Conservation (phyloP, 495 filamentous ascomycete species). For the Aspergillus biplanus region DNA sequence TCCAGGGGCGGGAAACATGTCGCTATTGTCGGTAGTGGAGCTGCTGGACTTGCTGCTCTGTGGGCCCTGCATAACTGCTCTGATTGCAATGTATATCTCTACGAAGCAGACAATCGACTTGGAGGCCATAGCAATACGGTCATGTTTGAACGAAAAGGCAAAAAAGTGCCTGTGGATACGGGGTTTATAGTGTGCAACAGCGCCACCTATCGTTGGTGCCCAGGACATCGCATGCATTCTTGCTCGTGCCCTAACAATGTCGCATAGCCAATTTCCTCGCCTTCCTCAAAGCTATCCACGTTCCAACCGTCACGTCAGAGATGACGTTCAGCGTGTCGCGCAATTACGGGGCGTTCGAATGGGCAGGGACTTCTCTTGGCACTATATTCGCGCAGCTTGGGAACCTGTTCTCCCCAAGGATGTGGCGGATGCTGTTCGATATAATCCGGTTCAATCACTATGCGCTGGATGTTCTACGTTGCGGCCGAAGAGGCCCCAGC, state of each 20-base stretch:
- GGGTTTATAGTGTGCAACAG: conserved; percentile 16
- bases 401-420: conserved; percentile 4
- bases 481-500: neutral
- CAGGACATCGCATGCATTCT: neutral
- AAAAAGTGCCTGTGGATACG: conserved; percentile 5
- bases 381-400: conserved; percentile 6
- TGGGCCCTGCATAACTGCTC: conserved; percentile 14
- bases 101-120: conserved; percentile 10
- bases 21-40: conserved; percentile 16
- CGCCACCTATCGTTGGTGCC: conserved; percentile 10
- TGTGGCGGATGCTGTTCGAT: conserved; percentile 19
- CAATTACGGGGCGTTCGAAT: conserved; percentile 7
- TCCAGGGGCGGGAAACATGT: conserved; percentile 1
- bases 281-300: conserved; percentile 5
- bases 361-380: conserved; percentile 7
- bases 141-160: neutral
- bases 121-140: conserved; percentile 16
- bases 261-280: conserved; percentile 15
- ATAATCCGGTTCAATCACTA: conserved; percentile 17
- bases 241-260: neutral
- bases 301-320: conserved; percentile 4
- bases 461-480: conserved; percentile 9
- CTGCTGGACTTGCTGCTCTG: conserved; percentile 9
- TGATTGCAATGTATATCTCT: conserved; percentile 5
- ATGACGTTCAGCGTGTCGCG: conserved; percentile 19